Evolutionary conservation across 331 rosid species (phyloP).

Genomic region (Pyracantha coccinea): DNA sequence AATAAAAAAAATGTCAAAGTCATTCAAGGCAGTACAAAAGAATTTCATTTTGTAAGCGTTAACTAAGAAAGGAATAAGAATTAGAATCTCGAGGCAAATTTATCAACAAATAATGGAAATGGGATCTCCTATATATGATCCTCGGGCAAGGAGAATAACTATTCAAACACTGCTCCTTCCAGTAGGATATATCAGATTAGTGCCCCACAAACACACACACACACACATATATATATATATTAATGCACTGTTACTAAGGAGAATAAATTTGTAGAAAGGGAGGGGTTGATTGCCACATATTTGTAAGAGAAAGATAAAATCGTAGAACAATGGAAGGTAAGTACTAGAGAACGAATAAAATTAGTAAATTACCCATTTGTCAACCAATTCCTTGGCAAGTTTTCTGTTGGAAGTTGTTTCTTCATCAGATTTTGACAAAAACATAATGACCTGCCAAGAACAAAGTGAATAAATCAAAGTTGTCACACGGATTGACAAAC

Average conservation of each 20-base stretch:
- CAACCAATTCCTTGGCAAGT: conserved; percentile 90
- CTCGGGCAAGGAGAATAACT: neutral
- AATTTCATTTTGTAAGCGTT: neutral
- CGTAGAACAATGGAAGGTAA: neutral
- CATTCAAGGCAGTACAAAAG: neutral
- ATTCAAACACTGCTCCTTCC: neutral
- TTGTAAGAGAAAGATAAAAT: neutral
- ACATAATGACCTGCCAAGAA: conserved; percentile 76
- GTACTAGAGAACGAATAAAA: neutral
- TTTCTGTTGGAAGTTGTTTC: conserved; percentile 79
- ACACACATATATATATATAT: neutral
- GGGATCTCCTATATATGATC: neutral
- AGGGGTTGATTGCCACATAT: neutral
- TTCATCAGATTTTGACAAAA: conserved; percentile 89
- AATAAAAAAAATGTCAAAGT: neutral
- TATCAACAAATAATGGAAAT: neutral
- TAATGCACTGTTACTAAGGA: neutral
- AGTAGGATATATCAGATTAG: neutral
- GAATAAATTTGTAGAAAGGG: neutral
- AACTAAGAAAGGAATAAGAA: neutral
- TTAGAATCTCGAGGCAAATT: neutral
- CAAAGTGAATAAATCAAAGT: conserved; percentile 1
- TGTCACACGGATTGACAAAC: conserved; percentile 2
- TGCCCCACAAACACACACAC: too few species aligned
- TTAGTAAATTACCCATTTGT: conserved; percentile 63